Base-by-base conservation (phyloP, 1,284 basidiomycete species). In the Pholiota adiposa region DNA sequence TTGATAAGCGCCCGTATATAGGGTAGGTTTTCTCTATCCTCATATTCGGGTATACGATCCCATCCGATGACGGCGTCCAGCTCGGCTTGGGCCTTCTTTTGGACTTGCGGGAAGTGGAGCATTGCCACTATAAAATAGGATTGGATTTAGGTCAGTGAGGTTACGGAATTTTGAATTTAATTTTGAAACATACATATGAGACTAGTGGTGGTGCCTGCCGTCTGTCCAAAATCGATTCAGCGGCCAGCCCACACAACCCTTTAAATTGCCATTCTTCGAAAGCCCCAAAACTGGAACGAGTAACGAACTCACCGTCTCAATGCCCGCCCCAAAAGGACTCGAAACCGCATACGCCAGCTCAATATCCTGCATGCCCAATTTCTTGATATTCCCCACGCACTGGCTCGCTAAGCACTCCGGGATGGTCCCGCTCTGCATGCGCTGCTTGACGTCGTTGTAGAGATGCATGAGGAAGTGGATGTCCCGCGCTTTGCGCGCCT, bases 261-360 rank as follows among this genome's bases (percentile, higher is more conserved):
- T 31, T 31, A 31, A 31, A n/a, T n/a, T n/a, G n/a, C n/a, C 12
- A 27, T 52, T 14, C 16, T 25, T 18, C 51, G 34, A 36, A 31
- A 19, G 43, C 7, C 16, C 4, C 14, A 29, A 4, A 8, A 4
- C 23, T 18, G 23, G n/a, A n/a, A n/a, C 31, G 31, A 33, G 12
- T n/a, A 5, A 49, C 5, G 16, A 56, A 49, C 63, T 44, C 18
- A 67, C 67, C 18, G 67, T 65, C 34, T 67, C 67, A n/a, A 63
- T 62, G 0, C 64, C 67, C 29, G 66, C 67, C n/a, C 79, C 80
- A 63, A 81, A 81, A 0, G 80, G 79, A 40, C 77, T 77, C 4
- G 76, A 79, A 43, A 78, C 75, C 1, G 78, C 71, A 66, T 83
- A 82, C 1, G 80, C 81, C 14, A 83, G 67, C 56, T 83, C 79